phyloP scores from a whole-genome alignment of 2,329 filamentous ascomycete genomes.

The Calonectria pseudoreteaudii region DNA sequence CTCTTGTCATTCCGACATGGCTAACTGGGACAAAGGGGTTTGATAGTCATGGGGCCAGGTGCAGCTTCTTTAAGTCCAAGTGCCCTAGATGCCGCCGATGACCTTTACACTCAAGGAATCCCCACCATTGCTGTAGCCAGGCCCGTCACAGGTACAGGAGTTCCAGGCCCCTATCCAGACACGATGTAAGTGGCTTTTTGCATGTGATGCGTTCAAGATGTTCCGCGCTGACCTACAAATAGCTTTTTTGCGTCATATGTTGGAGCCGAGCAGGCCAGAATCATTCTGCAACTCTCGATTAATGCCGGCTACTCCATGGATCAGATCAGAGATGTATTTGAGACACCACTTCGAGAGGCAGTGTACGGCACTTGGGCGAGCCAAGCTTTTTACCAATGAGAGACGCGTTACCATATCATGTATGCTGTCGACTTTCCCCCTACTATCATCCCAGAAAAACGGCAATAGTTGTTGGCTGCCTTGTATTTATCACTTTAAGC shows the following conservation, averaged over 20 bases:
- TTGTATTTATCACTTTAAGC: background rate
- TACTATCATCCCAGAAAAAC: background rate
- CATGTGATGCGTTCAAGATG: accelerated
- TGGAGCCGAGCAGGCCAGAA: slow-evolving; percentile 44
- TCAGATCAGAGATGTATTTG: slow-evolving; percentile 45
- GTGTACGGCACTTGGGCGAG: slow-evolving; percentile 12
- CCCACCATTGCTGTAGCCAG: slow-evolving; percentile 44
- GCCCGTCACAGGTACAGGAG: slow-evolving; percentile 43
- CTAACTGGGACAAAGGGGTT: slow-evolving; percentile 26
- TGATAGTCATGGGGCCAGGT: slow-evolving; percentile 48
- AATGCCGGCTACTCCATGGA: slow-evolving; percentile 43
- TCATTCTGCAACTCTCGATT: slow-evolving; percentile 48
- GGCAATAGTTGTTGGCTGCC: background rate
- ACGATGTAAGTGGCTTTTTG: slow-evolving; percentile 7
- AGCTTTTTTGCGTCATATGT: slow-evolving; percentile 45
- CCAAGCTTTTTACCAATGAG: slow-evolving; percentile 9
- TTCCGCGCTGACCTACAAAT: background rate
- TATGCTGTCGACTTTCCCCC: background rate
- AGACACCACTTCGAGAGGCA: slow-evolving; percentile 32
- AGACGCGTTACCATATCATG: background rate
- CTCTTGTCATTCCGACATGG: background rate
- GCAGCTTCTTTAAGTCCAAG: slow-evolving; percentile 42
- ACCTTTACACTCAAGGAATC: slow-evolving; percentile 43
- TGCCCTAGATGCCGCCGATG: slow-evolving; percentile 41
- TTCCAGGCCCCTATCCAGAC: slow-evolving; percentile 35